Evolutionary conservation across 805 yeast species (phyloP).

Genomic region (Candida nitratophila): DNA sequence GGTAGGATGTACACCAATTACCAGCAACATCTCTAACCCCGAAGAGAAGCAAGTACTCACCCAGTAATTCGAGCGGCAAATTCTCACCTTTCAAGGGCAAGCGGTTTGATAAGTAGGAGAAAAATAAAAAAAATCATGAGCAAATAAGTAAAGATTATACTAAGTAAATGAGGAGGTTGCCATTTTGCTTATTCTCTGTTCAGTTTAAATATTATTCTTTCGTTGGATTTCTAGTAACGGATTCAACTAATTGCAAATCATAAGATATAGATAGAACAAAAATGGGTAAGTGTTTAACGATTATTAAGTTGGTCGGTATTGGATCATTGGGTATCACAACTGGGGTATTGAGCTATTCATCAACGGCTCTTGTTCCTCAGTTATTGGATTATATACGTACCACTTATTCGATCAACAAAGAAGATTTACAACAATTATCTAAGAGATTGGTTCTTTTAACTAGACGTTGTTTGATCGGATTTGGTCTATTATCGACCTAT

Average conservation of each 20-base stretch:
- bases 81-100: too few species aligned
- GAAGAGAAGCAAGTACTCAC: too few species aligned
- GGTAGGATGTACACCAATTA: too few species aligned
- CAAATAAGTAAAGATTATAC: not conserved
- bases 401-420: not conserved
- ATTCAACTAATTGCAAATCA: not conserved
- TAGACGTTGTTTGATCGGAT: not conserved
- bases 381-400: not conserved
- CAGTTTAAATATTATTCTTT: too few species aligned
- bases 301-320: conserved; percentile 57
- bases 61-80: too few species aligned
- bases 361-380: not conserved
- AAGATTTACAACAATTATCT: not conserved
- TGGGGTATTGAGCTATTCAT: conserved; percentile 36
- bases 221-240: too few species aligned
- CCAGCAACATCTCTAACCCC: too few species aligned
- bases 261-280: not conserved
- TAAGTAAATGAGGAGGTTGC: not conserved
- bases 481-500: conserved; percentile 31
- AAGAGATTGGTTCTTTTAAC: not conserved
- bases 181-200: too few species aligned
- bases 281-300: conserved; percentile 50
- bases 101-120: too few species aligned
- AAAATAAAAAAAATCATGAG: not conserved
- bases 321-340: conserved; percentile 63